Evolutionary conservation across 768 basidiomycete genomes (phyloP).

Genomic region (Coprinopsis strossmayeri): DNA sequence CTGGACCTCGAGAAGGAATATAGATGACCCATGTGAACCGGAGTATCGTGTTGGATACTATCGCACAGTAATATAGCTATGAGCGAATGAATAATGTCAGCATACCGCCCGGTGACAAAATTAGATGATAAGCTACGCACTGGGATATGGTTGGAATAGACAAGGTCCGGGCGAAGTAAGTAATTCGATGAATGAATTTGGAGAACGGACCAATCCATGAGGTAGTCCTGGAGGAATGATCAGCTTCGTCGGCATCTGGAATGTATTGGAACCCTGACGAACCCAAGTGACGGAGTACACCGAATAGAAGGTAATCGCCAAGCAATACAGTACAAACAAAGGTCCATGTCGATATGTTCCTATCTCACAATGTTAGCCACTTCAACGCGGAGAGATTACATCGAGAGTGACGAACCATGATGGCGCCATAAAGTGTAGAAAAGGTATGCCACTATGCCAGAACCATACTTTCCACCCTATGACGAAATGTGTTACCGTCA

Average conservation of each 20-base stretch:
- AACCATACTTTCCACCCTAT: slow-evolving; percentile 80
- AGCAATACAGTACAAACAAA: slow-evolving; percentile 61
- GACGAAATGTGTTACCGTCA: slow-evolving; percentile 1
- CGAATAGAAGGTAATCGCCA: slow-evolving; percentile 58
- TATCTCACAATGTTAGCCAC: background rate
- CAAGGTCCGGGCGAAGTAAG: slow-evolving; percentile 66
- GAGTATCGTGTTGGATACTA: slow-evolving; percentile 68
- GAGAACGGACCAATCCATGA: slow-evolving; percentile 91
- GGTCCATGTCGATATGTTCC: slow-evolving; percentile 29
- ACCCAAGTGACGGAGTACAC: slow-evolving; percentile 80
- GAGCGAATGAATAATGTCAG: background rate
- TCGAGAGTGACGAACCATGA: too few relatives aligned
- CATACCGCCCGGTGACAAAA: background rate
- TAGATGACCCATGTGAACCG: slow-evolving; percentile 85
- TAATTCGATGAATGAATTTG: slow-evolving; percentile 46
- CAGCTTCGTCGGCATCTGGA: background rate
- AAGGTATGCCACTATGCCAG: slow-evolving; percentile 57
- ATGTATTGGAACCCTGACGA: slow-evolving; percentile 14
- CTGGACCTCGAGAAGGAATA: slow-evolving; percentile 46
- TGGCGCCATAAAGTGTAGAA: slow-evolving; percentile 79
- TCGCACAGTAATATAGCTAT: slow-evolving; percentile 73
- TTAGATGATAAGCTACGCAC: slow-evolving; percentile 32
- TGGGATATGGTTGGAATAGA: slow-evolving; percentile 58
- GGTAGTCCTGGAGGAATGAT: slow-evolving; percentile 50
- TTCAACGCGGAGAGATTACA: slow-evolving; percentile 3